Base-by-base conservation (phyloP, 1,139 yeast genomes). In the Taphrina wiesneri region DNA sequence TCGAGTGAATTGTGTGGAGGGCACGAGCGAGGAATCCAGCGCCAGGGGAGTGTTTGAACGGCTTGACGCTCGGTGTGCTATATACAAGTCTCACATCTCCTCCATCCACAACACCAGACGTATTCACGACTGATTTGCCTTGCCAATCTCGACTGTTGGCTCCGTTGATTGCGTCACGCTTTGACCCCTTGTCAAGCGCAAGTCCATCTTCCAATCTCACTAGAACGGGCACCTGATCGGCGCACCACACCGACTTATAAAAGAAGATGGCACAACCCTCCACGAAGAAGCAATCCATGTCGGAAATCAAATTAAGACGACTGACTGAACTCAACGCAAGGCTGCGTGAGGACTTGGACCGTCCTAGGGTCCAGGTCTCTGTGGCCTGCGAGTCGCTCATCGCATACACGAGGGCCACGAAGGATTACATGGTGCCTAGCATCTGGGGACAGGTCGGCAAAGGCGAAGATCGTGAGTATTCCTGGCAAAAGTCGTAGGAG, bases 361-460 rank as follows among this genome's bases (percentile, higher is more conserved):
- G 72, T 19, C 70, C 70, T 19, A 66, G 71, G 3, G 66, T 69
- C 56, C 65, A 63, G 36, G 65, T 69, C 13, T 69, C 71, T 19
- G 71, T 68, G 56, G 71, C 72, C 21, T 70, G 70, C 60, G 67
- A 67, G 15, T 54, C 71, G 69, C 65, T 70, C 59, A 65, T 69
- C 45, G 66, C 66, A 13, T 67, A 69, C 51, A 63, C 71, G 4
- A 67, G 65, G 46, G 63, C 52, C 34, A 70, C 72, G 9, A 69
- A 66, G 46, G 72, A 70, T 51, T 63, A 56, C 32, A 70, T 70
- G 71, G 57, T 70, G 15, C 72, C 71, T 32, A 67, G 69, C 32
- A 66, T 66, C 25, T 70, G 71, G 71, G 71, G 71, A 6, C 63
- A 65, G 45, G 30, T 65, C 32, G 72, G 69, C 49, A 68, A 67